These are phyloP conservation scores for Acacia acuminata DNA, from an alignment of 306 rosid species.

Conservation along the genomic window DNA sequence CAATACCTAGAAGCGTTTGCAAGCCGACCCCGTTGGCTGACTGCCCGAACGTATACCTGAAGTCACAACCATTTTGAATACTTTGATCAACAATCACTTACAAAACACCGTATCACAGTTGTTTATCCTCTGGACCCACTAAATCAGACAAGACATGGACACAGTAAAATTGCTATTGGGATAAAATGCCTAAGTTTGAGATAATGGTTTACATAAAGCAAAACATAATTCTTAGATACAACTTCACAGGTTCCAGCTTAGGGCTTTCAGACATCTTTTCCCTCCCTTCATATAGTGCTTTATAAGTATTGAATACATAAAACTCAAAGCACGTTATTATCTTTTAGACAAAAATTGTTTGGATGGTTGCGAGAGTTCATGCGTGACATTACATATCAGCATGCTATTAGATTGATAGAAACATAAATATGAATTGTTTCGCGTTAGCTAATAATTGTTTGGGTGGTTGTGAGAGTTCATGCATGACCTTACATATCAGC, in stretches of 20 bases:
- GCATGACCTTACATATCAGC: constrained; percentile 19
- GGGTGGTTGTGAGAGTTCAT: neutral
- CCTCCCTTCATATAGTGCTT: neutral
- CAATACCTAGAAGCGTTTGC: constrained; percentile 76
- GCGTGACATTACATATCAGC: constrained; percentile 18
- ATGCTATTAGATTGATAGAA: neutral
- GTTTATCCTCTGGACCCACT: neutral
- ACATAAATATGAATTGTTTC: constrained; percentile 17
- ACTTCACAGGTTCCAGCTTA: constrained; percentile 1
- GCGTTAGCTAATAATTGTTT: neutral
- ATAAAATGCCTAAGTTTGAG: constrained; percentile 21
- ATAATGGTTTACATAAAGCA: constrained; percentile 13
- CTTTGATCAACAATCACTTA: constrained; percentile 9
- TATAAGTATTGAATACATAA: neutral
- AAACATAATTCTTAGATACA: constrained; percentile 7
- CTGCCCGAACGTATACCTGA: constrained; percentile 73
- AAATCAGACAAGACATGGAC: neutral
- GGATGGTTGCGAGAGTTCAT: neutral
- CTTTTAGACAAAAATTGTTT: constrained; percentile 10
- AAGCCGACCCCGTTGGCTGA: constrained; percentile 63
- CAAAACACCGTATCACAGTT: neutral
- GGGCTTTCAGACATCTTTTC: neutral
- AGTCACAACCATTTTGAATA: constrained; percentile 33
- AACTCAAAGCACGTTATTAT: constrained; percentile 12
- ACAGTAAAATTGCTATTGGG: neutral